Evolutionary conservation across 2,329 filamentous ascomycete species (phyloP).

Genomic region (Microsporum ferrugineum): DNA sequence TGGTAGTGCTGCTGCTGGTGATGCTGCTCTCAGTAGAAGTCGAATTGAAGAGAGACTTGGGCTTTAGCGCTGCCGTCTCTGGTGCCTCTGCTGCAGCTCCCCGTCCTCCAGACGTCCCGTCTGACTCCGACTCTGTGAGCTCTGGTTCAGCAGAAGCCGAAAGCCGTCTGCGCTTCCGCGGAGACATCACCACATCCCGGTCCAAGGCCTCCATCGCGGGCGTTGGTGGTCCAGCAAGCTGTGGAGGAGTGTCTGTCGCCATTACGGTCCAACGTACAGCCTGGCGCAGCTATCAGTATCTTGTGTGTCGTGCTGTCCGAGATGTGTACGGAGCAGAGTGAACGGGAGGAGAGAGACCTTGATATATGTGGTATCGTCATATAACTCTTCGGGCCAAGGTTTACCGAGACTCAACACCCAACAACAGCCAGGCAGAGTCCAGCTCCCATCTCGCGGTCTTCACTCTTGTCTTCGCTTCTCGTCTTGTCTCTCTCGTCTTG

Average conservation of each 20-base stretch:
- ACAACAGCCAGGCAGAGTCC: no score
- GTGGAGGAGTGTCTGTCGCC: constrained; percentile 1
- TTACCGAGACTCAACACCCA: neutral
- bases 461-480: no score
- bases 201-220: neutral
- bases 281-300: neutral
- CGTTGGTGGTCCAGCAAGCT: neutral
- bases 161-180: constrained; percentile 15
- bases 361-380: neutral
- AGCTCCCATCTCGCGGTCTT: no score
- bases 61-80: neutral
- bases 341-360: neutral
- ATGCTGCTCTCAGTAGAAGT: constrained; percentile 49
- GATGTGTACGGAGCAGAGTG: neutral
- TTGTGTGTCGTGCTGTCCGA: neutral
- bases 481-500: no score
- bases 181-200: constrained; percentile 7
- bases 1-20: no score
- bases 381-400: neutral
- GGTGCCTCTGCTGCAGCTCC: neutral
- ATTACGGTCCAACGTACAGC: neutral
- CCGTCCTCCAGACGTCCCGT: neutral
- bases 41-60: constrained; percentile 37
- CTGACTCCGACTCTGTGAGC: neutral
- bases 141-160: constrained; percentile 5